phyloP scores from a whole-genome alignment of 139 green algal genomes.

The Asterochloris erici region DNA sequence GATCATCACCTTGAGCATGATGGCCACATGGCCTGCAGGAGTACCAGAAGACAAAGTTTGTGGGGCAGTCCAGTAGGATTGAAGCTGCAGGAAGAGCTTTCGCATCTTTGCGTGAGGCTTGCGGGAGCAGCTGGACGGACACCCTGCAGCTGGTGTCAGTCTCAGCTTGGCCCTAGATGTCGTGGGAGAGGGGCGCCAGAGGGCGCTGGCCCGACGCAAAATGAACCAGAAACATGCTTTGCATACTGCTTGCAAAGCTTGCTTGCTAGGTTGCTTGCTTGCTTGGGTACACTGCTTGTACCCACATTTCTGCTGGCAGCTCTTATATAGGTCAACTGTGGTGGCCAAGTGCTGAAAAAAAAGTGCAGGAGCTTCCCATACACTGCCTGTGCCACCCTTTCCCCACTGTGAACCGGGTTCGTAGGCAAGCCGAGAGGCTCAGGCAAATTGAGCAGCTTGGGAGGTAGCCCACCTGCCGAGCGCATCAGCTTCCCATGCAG shows the following conservation, averaged over 20 bases:
- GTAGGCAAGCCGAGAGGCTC: neutral
- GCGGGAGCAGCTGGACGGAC: neutral
- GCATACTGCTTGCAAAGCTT: too few relatives aligned
- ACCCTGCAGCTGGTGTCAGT: neutral
- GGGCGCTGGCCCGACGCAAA: neutral
- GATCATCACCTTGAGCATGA: slow-evolving; percentile 13
- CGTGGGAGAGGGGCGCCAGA: too few relatives aligned
- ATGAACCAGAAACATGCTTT: too few relatives aligned
- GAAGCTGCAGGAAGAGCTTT: neutral
- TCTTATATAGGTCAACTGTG: too few relatives aligned
- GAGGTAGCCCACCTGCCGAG: neutral
- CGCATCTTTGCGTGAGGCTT: neutral
- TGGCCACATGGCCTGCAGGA: neutral
- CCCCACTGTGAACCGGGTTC: neutral
- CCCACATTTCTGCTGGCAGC: too few relatives aligned
- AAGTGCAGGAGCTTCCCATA: too few relatives aligned
- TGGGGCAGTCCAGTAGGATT: neutral
- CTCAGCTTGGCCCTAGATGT: neutral
- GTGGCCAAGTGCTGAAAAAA: too few relatives aligned
- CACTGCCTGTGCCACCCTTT: neutral
- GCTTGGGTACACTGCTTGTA: too few relatives aligned
- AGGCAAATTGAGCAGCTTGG: neutral
- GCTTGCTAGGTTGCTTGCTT: too few relatives aligned
- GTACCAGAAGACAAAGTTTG: neutral
- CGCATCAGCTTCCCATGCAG: neutral